Base-by-base conservation (phyloP, 495 filamentous ascomycete species). In the Xylaria palmicola region DNA sequence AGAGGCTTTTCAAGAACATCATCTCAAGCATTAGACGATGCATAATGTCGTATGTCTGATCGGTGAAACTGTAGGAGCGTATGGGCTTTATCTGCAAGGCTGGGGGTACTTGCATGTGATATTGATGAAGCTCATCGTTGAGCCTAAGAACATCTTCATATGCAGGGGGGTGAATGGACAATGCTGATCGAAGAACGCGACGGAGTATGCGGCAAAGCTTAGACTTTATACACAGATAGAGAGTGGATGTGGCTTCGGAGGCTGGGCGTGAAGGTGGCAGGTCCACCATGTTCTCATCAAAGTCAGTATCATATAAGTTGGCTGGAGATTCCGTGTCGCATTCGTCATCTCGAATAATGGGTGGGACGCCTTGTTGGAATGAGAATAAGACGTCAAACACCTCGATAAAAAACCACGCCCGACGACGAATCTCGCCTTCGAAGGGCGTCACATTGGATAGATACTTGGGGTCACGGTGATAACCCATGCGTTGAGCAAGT, bases 291-390 rank as follows among this genome's bases (percentile, higher is more conserved):
- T 75, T 70, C 37, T 78, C 72, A 43, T 76, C 70, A 52, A 83
- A 78, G 49, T 83, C 81, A 9, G 73, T 66, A 54, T 84, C 80
- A 34, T 68, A 67, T 0, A 80, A 63, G 56, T 83, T 84, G 8
- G 68, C 56, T 4, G 80, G 79, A 13, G 63, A 59, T 29, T 70
- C 68, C 1, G 78, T 81, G 56, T 83, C 80, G 51, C 72, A 81
- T 26, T 76, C 72, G 24, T 75, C 72, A 10, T 75, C 63, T 1
- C 72, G 69, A 37, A 81, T 72, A 36, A 78, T 74, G 1, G 74
- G 70, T 8, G 81, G 82, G 62, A 84, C 68, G 12, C 81, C 81
- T 57, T 78, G 70, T 53, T 84, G 80, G 43, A 81, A 80, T 43
- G 71, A 74, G 53, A 74, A 69, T n/a, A 77, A 56, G n/a, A 81